A percentile compares a stretch with the other conserved stretches of the same genome.
Evolutionary conservation across 73 alveolate species (phyloP).

Genomic region (Paramecium octaurelia): DNA sequence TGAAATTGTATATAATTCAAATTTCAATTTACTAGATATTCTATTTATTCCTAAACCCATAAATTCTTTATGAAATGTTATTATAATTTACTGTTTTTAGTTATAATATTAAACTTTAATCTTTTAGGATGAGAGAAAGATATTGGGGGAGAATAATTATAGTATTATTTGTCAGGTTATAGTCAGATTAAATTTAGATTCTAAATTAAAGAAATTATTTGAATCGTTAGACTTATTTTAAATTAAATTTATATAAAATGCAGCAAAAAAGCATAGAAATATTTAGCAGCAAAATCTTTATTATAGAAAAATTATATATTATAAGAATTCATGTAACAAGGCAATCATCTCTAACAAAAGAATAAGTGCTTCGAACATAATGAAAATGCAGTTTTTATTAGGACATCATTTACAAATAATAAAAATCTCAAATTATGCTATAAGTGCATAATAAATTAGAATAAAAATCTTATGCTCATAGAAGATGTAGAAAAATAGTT

Average conservation of each 20-base stretch:
- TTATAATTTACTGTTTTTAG: too few relatives aligned
- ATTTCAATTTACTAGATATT: neutral
- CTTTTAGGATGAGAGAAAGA: too few relatives aligned
- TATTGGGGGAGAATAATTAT: too few relatives aligned
- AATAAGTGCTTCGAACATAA: neutral
- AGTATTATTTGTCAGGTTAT: too few relatives aligned
- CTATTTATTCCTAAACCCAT: too few relatives aligned
- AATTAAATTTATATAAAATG: too few relatives aligned
- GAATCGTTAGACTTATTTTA: neutral
- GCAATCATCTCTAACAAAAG: neutral
- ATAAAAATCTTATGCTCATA: neutral
- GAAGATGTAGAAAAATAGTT: neutral
- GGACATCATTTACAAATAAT: neutral
- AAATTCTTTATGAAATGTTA: too few relatives aligned
- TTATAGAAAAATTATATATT: neutral
- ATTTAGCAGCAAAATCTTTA: neutral
- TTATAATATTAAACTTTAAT: too few relatives aligned
- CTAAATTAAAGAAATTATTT: too few relatives aligned
- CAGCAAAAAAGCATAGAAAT: neutral
- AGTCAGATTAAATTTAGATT: too few relatives aligned
- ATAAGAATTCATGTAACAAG: neutral
- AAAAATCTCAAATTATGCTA: neutral
- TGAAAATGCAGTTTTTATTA: neutral
- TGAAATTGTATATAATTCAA: neutral
- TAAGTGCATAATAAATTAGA: neutral